These are phyloP conservation scores for Choiromyces venosus DNA, from an alignment of 495 filamentous ascomycete species.

Conservation along the genomic window DNA sequence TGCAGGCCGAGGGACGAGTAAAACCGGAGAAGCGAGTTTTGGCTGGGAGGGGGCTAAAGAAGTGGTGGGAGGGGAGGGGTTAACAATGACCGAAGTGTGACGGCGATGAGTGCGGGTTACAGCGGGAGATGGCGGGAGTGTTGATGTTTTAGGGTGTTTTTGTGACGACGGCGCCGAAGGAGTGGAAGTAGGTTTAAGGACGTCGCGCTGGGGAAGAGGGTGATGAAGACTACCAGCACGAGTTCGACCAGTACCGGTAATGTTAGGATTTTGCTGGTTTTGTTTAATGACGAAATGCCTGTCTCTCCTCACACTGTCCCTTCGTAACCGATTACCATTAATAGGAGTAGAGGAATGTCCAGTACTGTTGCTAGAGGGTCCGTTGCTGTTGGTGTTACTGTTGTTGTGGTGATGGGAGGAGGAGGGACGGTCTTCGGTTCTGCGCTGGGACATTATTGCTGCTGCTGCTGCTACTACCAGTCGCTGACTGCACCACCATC, in stretches of 20 bases:
- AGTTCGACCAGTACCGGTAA: slow-evolving; percentile 5
- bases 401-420: slow-evolving; percentile 8
- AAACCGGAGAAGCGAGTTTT: slow-evolving; percentile 11
- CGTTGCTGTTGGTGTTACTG: neutral
- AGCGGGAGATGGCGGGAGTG: slow-evolving; percentile 5
- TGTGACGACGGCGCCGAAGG: slow-evolving; percentile 9
- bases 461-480: slow-evolving; percentile 7
- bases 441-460: slow-evolving; percentile 34
- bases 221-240: slow-evolving; percentile 21
- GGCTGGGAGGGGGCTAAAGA: slow-evolving; percentile 4
- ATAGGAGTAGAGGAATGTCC: neutral
- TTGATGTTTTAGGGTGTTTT: slow-evolving; percentile 6
- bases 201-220: slow-evolving; percentile 11
- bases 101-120: slow-evolving; percentile 23
- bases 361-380: neutral
- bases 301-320: slow-evolving; percentile 16
- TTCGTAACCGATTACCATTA: slow-evolving; percentile 8
- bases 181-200: slow-evolving; percentile 14
- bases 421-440: slow-evolving; percentile 23
- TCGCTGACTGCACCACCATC: slow-evolving; percentile 21
- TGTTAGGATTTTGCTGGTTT: neutral
- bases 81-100: slow-evolving; percentile 23
- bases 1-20: slow-evolving; percentile 14
- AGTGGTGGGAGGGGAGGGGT: slow-evolving; percentile 4
- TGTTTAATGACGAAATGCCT: slow-evolving; percentile 2